Conservation (phyloP, 805 yeast genomes). For the Hanseniaspora lachancei region DNA sequence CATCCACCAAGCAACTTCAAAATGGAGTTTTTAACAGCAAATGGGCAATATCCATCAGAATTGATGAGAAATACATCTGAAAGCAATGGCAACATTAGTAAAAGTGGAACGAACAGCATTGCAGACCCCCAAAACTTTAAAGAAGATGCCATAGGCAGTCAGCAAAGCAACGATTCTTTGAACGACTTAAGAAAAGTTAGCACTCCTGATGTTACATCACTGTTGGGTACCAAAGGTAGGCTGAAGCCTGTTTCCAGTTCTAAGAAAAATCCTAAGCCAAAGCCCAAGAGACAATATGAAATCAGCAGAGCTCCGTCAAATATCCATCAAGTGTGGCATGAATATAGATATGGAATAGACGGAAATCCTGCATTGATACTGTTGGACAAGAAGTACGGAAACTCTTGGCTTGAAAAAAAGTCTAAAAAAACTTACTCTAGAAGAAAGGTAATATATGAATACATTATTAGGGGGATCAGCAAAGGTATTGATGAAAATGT, state of each 20-base stretch:
- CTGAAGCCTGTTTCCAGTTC: background rate
- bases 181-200: background rate
- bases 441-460: constrained; percentile 27
- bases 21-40: constrained; percentile 1
- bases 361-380: constrained; percentile 32
- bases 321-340: constrained; percentile 25
- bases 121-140: background rate
- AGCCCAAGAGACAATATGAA: constrained; percentile 1
- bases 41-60: background rate
- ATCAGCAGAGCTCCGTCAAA: constrained; percentile 12
- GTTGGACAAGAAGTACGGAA: constrained; percentile 31
- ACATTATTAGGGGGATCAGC: constrained; percentile 25
- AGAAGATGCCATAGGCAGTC: background rate
- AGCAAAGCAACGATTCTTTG: background rate
- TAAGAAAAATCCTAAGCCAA: constrained; percentile 2
- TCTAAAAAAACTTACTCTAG: constrained; percentile 28
- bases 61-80: background rate
- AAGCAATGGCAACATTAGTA: background rate
- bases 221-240: constrained; percentile 3
- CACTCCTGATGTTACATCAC: constrained; percentile 4
- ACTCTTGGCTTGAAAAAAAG: constrained; percentile 31
- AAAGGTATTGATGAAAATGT: constrained; percentile 27
- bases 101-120: background rate
- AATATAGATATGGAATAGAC: constrained; percentile 30
- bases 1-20: background rate